These are phyloP conservation scores for Daldinia concentrica DNA, from an alignment of 495 filamentous ascomycete species.

Conservation along the genomic window DNA sequence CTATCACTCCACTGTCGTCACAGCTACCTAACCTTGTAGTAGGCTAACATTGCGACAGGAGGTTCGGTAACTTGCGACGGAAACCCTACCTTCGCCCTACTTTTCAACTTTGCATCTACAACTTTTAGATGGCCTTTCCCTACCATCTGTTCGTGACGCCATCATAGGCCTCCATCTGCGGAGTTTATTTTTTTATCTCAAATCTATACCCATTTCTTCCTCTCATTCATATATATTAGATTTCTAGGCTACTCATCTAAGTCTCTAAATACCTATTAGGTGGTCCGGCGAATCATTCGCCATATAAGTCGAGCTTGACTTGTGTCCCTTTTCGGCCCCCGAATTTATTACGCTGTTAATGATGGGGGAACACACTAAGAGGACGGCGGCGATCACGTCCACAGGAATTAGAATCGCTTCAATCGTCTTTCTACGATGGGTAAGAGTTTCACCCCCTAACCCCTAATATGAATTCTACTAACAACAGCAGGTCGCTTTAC, in stretches of 20 bases:
- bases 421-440: slow-evolving; percentile 85
- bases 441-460: slow-evolving; percentile 51
- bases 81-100: slow-evolving; percentile 21
- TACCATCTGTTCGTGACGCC: slow-evolving; percentile 27
- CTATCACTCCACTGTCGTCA: slow-evolving; percentile 31
- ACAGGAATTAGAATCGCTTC: slow-evolving; percentile 30
- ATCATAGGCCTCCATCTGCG: slow-evolving; percentile 29
- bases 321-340: slow-evolving; percentile 8
- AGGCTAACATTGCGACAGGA: slow-evolving; percentile 5
- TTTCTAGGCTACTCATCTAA: neutral
- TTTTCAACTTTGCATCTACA: slow-evolving; percentile 17
- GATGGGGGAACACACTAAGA: slow-evolving; percentile 31
- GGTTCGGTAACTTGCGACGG: slow-evolving; percentile 20
- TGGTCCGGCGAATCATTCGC: neutral
- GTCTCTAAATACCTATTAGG: neutral
- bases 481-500: slow-evolving; percentile 39
- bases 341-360: slow-evolving; percentile 5
- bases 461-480: slow-evolving; percentile 18
- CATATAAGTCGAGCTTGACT: slow-evolving; percentile 8
- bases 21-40: slow-evolving; percentile 7
- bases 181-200: slow-evolving; percentile 21
- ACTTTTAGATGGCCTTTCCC: slow-evolving; percentile 24
- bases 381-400: slow-evolving; percentile 33
- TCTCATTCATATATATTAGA: slow-evolving; percentile 31
- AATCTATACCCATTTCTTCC: slow-evolving; percentile 22